A percentile compares a stretch with the other conserved stretches of the same genome.
phyloP scores from a whole-genome alignment of 2,329 filamentous ascomycete genomes.

The Hypoxylon sp. region DNA sequence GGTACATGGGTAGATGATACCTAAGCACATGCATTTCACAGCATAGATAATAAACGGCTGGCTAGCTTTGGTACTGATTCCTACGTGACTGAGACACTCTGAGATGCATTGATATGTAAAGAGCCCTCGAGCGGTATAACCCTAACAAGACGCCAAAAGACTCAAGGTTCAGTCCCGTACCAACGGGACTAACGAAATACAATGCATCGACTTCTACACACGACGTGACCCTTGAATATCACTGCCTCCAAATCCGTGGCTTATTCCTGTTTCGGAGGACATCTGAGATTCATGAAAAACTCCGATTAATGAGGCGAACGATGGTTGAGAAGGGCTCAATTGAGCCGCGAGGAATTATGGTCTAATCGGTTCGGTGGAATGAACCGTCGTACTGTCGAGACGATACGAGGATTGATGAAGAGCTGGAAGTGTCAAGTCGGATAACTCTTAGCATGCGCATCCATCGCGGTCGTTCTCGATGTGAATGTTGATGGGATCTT shows the following conservation, averaged over 20 bases:
- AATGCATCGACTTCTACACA: conserved; percentile 37
- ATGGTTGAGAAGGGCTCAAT: conserved; percentile 33
- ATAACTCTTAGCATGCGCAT: conserved; percentile 81
- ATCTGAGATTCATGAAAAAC: conserved; percentile 24
- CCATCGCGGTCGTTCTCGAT: conserved; percentile 93
- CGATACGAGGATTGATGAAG: conserved; percentile 24
- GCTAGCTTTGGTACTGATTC: conserved; percentile 21
- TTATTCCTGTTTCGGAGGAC: conserved; percentile 22
- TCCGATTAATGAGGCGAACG: conserved; percentile 32
- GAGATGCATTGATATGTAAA: conserved; percentile 25
- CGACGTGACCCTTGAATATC: conserved; percentile 15
- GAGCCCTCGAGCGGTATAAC: conserved; percentile 24
- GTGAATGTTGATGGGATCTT: conserved; percentile 98
- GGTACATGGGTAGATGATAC: neutral
- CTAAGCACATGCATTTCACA: neutral
- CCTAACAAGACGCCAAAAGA: conserved; percentile 31
- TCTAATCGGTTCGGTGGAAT: neutral
- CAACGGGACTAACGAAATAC: conserved; percentile 27
- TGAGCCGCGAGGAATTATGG: conserved; percentile 14
- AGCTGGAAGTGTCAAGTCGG: conserved; percentile 30
- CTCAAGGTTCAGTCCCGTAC: conserved; percentile 22
- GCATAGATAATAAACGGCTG: conserved; percentile 8
- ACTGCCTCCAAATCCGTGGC: conserved; percentile 19
- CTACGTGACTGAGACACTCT: conserved; percentile 27
- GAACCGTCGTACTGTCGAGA: neutral